Conservation (phyloP, 148 eudicot genomes). For the Rhododendron kiyosumense region DNA sequence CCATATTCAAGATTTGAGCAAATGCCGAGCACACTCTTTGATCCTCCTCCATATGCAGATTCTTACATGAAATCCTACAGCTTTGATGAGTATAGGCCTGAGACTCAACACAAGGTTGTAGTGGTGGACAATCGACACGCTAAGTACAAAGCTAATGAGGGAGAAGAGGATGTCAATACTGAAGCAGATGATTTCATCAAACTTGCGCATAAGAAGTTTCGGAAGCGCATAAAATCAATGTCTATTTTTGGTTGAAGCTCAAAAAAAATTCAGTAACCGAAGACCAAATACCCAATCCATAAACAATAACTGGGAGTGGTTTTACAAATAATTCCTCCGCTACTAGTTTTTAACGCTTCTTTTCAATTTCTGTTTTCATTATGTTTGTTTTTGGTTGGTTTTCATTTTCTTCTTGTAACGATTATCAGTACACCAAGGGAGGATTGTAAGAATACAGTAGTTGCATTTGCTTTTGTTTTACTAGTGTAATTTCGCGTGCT, state of each 20-base stretch:
- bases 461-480: too few relatives aligned
- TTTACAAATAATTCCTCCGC: background rate
- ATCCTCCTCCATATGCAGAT: background rate
- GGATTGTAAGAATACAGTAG: background rate
- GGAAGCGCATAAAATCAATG: constrained; percentile 10
- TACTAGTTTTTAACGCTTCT: background rate
- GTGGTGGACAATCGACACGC: background rate
- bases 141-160: background rate
- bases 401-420: background rate
- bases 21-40: too few relatives aligned
- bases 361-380: background rate
- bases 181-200: constrained; percentile 35
- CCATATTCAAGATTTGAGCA: too few relatives aligned
- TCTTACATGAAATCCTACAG: background rate
- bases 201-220: constrained; percentile 23
- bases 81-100: background rate
- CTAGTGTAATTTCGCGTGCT: too few relatives aligned
- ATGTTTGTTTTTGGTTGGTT: background rate
- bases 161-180: constrained; percentile 18
- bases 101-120: background rate
- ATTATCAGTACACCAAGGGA: background rate
- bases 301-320: background rate
- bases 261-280: background rate
- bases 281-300: background rate
- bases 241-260: background rate